These are phyloP conservation scores for Leishmania tarentolae DNA, from an alignment of 208 protist species.

Conservation along the genomic window DNA sequence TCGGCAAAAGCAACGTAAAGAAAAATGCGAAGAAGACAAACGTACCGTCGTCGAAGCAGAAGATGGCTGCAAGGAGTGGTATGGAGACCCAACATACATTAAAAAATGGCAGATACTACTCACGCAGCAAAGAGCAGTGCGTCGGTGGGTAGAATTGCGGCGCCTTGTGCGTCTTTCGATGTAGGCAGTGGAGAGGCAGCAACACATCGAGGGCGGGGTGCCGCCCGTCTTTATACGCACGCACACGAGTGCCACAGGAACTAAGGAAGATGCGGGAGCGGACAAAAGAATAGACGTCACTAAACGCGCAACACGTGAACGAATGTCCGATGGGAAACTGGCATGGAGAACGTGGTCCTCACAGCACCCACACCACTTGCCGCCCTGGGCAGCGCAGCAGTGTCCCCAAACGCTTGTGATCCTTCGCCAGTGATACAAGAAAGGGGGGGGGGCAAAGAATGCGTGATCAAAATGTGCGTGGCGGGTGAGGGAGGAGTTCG, in stretches of 20 bases:
- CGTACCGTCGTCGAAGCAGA: not conserved
- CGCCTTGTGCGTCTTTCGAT: not conserved
- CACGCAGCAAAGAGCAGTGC: not conserved
- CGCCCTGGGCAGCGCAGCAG: not conserved
- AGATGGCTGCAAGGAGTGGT: not conserved
- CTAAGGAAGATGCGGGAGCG: not conserved
- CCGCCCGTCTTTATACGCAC: not conserved
- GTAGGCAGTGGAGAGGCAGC: not conserved
- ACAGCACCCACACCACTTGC: not conserved
- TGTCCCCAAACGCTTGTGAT: not conserved
- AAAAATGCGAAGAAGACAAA: not conserved
- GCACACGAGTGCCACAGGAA: not conserved
- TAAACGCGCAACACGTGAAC: not conserved
- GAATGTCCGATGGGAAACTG: not conserved
- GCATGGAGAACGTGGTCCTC: not conserved
- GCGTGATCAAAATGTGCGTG: not conserved
- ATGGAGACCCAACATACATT: no score
- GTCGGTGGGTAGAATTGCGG: not conserved
- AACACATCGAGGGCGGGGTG: not conserved
- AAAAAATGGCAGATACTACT: not conserved
- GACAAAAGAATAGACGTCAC: not conserved
- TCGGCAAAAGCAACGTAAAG: not conserved
- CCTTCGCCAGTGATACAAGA: not conserved
- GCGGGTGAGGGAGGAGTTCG: not conserved
- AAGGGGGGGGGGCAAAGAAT: not conserved